phyloP scores from a whole-genome alignment of 192 early-diverging fungal species.

The Allomyces javanicus region DNA sequence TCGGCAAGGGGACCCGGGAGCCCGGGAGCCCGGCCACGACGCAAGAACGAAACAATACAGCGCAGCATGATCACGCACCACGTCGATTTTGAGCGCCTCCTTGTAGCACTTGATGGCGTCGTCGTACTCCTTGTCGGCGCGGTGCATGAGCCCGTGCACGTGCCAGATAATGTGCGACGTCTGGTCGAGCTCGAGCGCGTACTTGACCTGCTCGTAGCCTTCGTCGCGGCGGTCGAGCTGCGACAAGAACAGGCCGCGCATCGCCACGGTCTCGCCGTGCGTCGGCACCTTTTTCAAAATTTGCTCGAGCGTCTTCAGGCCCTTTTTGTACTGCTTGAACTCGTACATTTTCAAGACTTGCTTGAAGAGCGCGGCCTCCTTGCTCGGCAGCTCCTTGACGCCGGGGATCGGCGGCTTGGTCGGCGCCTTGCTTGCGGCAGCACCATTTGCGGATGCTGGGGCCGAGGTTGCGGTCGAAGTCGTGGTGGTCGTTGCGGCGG shows the following conservation, averaged over 20 bases:
- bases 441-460: too few relatives aligned
- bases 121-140: conserved; percentile 77
- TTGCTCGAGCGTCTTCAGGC: conserved; percentile 69
- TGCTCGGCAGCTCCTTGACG: conserved; percentile 42
- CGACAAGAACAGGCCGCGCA: conserved; percentile 85
- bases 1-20: too few relatives aligned
- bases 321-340: conserved; percentile 85
- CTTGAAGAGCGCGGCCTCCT: conserved; percentile 52
- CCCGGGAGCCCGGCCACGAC: too few relatives aligned
- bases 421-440: too few relatives aligned
- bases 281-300: conserved; percentile 85
- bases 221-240: conserved; percentile 83
- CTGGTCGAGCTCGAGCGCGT: conserved; percentile 59
- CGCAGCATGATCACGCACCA: conserved; percentile 16
- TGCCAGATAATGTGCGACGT: conserved; percentile 92
- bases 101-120: conserved; percentile 84
- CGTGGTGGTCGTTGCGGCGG: too few relatives aligned
- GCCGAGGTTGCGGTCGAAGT: too few relatives aligned
- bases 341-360: conserved; percentile 80
- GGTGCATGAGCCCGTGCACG: conserved; percentile 79
- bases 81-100: conserved; percentile 65
- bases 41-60: conserved; percentile 2
- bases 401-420: neutral
- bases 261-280: conserved; percentile 88
- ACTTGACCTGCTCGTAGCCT: conserved; percentile 66